These are phyloP conservation scores for Trichoderma koningii DNA, from an alignment of 2,329 filamentous ascomycete species.

Conservation along the genomic window DNA sequence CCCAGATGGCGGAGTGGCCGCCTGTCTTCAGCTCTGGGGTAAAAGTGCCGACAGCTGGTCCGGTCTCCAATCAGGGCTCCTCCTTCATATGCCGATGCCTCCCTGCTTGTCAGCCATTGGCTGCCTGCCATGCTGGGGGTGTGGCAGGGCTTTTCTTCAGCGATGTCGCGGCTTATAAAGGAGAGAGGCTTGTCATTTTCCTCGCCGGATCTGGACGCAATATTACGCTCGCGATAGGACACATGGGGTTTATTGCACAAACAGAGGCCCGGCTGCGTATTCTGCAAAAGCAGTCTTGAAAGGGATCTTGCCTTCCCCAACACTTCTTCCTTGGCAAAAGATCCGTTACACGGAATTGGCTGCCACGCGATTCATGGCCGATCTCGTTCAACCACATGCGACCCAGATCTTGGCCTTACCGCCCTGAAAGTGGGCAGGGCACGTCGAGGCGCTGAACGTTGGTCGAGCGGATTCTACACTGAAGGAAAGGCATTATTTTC, in stretches of 20 bases:
- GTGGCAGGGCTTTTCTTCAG: slow-evolving; percentile 16
- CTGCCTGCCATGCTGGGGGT: background rate
- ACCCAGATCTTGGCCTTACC: background rate
- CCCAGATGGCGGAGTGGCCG: slow-evolving; percentile 5
- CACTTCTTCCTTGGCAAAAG: too few species aligned
- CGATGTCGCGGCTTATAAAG: slow-evolving; percentile 12
- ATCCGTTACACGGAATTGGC: too few species aligned
- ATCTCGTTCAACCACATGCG: background rate
- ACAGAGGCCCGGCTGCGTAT: background rate
- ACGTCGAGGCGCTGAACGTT: background rate
- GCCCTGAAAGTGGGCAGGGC: background rate
- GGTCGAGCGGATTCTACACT: background rate
- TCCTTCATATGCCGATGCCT: slow-evolving; percentile 5
- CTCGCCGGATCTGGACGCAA: background rate
- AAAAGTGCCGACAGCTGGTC: slow-evolving; percentile 16
- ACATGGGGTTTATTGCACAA: background rate
- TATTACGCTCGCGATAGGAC: background rate
- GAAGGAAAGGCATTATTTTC: background rate
- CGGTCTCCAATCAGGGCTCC: background rate
- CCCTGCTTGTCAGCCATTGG: background rate
- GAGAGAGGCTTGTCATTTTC: background rate
- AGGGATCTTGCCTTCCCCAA: too few species aligned
- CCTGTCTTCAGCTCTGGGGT: background rate
- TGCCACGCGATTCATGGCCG: slow-evolving; percentile 1
- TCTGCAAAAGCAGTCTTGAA: too few species aligned